Evolutionary conservation across 768 basidiomycete genomes (phyloP).

Genomic region (Chiua virens): DNA sequence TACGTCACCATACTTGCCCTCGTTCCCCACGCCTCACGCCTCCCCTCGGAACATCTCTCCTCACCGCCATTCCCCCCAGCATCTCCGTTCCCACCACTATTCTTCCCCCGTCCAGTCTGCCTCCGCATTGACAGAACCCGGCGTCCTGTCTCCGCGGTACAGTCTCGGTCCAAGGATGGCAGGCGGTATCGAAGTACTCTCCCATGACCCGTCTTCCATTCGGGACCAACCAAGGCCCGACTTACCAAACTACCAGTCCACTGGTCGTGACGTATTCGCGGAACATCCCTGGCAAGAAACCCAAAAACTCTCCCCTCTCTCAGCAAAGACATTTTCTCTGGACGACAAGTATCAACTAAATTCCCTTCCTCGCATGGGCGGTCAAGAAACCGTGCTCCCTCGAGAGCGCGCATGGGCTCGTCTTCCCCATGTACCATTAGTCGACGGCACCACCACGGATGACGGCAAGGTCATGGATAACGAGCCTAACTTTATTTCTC

Average conservation of each 20-base stretch:
- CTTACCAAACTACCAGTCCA: slow-evolving; percentile 12
- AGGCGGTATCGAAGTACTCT: slow-evolving; percentile 25
- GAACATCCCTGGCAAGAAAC: slow-evolving; percentile 16
- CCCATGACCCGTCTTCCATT: slow-evolving; percentile 10
- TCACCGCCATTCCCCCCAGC: slow-evolving; percentile 18
- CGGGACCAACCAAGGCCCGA: slow-evolving; percentile 12
- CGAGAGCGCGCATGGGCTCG: slow-evolving; percentile 7
- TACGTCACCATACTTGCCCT: slow-evolving; percentile 13
- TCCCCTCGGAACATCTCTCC: slow-evolving; percentile 21
- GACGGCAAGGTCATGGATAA: not conserved
- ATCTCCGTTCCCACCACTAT: slow-evolving; percentile 11
- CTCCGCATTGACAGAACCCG: not conserved
- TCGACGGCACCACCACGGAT: not conserved
- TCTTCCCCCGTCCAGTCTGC: slow-evolving; percentile 8
- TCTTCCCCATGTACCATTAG: slow-evolving; percentile 1
- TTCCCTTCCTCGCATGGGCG: not conserved
- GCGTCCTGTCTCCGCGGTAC: slow-evolving; percentile 19
- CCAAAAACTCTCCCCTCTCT: slow-evolving; percentile 11
- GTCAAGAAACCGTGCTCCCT: slow-evolving; percentile 1
- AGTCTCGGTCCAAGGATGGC: slow-evolving; percentile 27
- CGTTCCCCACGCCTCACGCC: slow-evolving; percentile 8
- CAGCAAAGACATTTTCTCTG: not conserved
- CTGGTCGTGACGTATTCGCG: slow-evolving; percentile 11
- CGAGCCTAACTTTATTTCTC: not conserved
- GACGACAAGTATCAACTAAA: slow-evolving; percentile 7